Conservation (phyloP, 495 filamentous ascomycete species). For the Aspergillus homomorphus region DNA sequence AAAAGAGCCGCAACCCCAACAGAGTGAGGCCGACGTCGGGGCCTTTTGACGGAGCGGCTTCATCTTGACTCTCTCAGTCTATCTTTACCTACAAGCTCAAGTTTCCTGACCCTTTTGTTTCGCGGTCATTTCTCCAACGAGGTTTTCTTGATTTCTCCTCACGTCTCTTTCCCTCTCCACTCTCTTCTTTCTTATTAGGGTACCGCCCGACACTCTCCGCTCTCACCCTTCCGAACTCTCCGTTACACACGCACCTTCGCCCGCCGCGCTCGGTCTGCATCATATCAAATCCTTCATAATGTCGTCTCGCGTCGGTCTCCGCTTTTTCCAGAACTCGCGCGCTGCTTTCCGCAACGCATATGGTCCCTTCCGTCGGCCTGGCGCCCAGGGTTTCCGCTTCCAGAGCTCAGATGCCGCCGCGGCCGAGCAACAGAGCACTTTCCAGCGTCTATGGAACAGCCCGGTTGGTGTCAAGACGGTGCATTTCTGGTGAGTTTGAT, state of each 20-base stretch:
- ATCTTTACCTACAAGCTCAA: not conserved
- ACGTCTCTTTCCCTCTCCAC: constrained; percentile 20
- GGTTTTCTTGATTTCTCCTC: constrained; percentile 3
- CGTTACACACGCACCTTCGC: constrained; percentile 3
- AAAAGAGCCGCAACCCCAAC: constrained; percentile 22
- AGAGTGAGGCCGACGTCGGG: constrained; percentile 16
- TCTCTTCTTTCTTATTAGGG: constrained; percentile 12
- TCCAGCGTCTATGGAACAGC: constrained; percentile 80
- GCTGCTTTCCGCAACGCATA: constrained; percentile 52
- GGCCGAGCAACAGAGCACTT: constrained; percentile 53
- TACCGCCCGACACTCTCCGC: not conserved
- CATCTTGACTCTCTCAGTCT: not conserved
- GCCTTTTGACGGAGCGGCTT: constrained; percentile 6
- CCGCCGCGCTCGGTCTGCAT: not conserved
- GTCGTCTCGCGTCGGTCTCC: constrained; percentile 48
- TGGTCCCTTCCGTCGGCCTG: constrained; percentile 50
- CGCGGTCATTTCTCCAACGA: not conserved
- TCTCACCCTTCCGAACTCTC: constrained; percentile 23
- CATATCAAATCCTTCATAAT: constrained; percentile 27
- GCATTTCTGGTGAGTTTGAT: constrained; percentile 81
- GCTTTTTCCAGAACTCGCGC: constrained; percentile 49
- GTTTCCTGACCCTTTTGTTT: not conserved
- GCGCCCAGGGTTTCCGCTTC: constrained; percentile 58
- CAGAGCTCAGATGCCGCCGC: constrained; percentile 60
- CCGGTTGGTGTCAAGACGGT: constrained; percentile 90